Evolutionary conservation across 2,329 filamentous ascomycete species (phyloP).

Genomic region (Aspergillus quadrilineatus): DNA sequence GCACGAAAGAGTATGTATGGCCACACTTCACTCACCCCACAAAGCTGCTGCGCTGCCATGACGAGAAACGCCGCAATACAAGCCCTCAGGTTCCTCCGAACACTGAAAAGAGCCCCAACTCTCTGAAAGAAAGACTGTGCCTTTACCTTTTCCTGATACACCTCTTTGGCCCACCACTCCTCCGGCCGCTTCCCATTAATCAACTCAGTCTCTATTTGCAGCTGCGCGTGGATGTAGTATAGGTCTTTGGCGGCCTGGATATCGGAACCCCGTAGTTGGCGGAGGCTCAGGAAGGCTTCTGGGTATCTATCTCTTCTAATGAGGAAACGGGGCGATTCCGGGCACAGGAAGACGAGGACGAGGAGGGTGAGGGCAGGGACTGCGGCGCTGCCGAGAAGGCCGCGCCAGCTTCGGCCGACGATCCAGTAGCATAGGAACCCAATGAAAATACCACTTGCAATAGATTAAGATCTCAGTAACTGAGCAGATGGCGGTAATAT

Average conservation of each 20-base stretch:
- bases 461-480: background rate
- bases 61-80: slow-evolving; percentile 28
- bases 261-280: slow-evolving; percentile 35
- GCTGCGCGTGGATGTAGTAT: slow-evolving; percentile 34
- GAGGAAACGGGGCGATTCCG: slow-evolving; percentile 43
- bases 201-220: slow-evolving; percentile 28
- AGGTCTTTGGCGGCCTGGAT: slow-evolving; percentile 38
- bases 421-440: slow-evolving; percentile 19
- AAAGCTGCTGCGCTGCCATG: slow-evolving; percentile 33
- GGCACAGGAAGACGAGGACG: slow-evolving; percentile 47
- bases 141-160: slow-evolving; percentile 1
- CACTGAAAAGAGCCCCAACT: slow-evolving; percentile 21
- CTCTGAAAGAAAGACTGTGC: slow-evolving; percentile 19
- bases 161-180: background rate
- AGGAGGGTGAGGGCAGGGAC: slow-evolving; percentile 49
- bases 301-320: slow-evolving; percentile 32
- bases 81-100: slow-evolving; percentile 26
- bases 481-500: background rate
- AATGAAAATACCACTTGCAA: slow-evolving; percentile 17
- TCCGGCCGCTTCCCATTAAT: background rate
- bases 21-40: slow-evolving; percentile 20
- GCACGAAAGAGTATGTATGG: background rate
- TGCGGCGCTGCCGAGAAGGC: slow-evolving; percentile 49
- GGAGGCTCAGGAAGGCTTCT: slow-evolving; percentile 34
- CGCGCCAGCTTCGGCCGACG: slow-evolving; percentile 42